Evolutionary conservation across 2,329 filamentous ascomycete species (phyloP).

Genomic region (Talaromyces atroroseus): DNA sequence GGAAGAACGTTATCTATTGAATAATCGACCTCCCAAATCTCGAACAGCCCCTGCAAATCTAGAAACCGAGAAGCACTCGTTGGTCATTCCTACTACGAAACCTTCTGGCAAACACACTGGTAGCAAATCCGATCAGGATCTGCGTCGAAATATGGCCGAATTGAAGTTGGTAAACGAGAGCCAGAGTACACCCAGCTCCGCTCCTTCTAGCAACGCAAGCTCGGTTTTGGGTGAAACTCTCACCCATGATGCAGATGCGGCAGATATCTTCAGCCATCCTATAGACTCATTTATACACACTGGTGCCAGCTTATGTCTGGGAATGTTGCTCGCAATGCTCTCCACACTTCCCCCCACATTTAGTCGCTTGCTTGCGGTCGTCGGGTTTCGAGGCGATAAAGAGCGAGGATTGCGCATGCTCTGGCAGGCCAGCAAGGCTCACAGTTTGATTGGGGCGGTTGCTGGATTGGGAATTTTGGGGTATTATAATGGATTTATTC

Average conservation of each 20-base stretch:
- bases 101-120: constrained; percentile 14
- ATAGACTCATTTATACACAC: constrained; percentile 87
- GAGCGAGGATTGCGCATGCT: constrained; percentile 76
- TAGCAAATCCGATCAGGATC: constrained; percentile 15
- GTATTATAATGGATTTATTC: constrained; percentile 83
- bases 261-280: constrained; percentile 61
- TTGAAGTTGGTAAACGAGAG: constrained; percentile 18
- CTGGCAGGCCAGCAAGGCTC: constrained; percentile 80
- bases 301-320: constrained; percentile 83
- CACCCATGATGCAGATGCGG: constrained; percentile 52
- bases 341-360: constrained; percentile 91
- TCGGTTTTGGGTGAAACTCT: constrained; percentile 25
- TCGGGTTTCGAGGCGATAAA: constrained; percentile 87
- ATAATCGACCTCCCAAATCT: constrained; percentile 10
- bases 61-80: constrained; percentile 15
- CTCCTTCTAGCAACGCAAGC: constrained; percentile 20
- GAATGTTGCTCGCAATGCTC: constrained; percentile 77
- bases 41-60: constrained; percentile 12
- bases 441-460: constrained; percentile 89
- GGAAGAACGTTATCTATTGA: constrained; percentile 56
- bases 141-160: constrained; percentile 17
- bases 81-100: not conserved
- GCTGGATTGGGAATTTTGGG: constrained; percentile 73
- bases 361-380: constrained; percentile 75
- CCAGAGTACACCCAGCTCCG: constrained; percentile 14